A percentile compares a stretch with the other conserved stretches of the same genome.
Evolutionary conservation across 2,329 filamentous ascomycete genomes (phyloP).

Genomic region (Ceratocystis alfenasii): DNA sequence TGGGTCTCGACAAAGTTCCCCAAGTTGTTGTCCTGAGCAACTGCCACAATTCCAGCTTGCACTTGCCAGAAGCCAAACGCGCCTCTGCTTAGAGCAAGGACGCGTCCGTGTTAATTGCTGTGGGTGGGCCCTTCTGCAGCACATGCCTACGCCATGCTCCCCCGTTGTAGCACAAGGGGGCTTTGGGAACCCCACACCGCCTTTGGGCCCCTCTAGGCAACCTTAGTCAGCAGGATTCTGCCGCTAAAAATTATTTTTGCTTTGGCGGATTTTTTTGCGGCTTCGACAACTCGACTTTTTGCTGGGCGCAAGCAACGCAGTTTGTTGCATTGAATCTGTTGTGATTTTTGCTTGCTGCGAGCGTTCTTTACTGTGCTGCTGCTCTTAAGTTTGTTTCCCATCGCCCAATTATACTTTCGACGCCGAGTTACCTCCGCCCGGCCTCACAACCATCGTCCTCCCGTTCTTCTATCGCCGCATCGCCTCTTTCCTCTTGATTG

Average conservation of each 20-base stretch:
- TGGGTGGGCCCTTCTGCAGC: neutral
- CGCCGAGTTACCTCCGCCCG: neutral
- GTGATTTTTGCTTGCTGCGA: neutral
- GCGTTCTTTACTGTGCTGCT: neutral
- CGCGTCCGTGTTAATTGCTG: constrained; percentile 19
- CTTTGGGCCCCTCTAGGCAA: neutral
- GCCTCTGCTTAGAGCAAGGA: neutral
- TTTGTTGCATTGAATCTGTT: neutral
- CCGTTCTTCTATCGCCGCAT: neutral
- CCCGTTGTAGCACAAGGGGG: neutral
- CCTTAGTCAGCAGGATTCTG: constrained; percentile 22
- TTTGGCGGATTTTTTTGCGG: neutral
- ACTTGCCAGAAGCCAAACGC: neutral
- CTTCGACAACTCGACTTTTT: neutral
- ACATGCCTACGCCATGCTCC: neutral
- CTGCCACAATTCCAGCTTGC: neutral
- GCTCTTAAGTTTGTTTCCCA: neutral
- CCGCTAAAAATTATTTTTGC: constrained; percentile 21
- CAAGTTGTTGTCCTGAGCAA: constrained; percentile 3
- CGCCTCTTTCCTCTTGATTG: neutral
- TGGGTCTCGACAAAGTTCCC: neutral
- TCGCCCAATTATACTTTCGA: neutral
- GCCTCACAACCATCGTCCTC: neutral
- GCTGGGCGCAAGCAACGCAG: neutral
- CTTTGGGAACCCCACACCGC: constrained; percentile 1